Percentiles rank a stretch among this genome's conserved stretches.
phyloP scores from a whole-genome alignment of 2,329 filamentous ascomycete genomes.

The Epicoccum nigrum region DNA sequence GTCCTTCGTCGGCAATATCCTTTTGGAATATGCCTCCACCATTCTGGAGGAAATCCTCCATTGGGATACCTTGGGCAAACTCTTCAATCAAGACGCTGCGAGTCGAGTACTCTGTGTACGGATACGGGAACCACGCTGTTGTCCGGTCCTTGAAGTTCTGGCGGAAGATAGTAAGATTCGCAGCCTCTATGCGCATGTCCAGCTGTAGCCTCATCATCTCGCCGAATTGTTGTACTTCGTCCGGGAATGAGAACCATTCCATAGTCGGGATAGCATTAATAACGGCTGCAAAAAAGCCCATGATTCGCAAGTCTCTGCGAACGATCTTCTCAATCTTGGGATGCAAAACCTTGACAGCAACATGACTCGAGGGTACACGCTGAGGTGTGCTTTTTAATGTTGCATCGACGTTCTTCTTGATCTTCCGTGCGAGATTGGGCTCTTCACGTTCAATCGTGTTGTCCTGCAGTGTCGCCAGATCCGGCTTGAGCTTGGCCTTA shows the following conservation, averaged over 20 bases:
- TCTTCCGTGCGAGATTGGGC: constrained; percentile 68
- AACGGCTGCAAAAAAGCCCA: constrained; percentile 84
- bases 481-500: constrained; percentile 86
- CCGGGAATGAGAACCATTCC: constrained; percentile 94
- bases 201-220: constrained; percentile 99
- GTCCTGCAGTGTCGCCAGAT: constrained; percentile 70
- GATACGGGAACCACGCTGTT: constrained; percentile 96
- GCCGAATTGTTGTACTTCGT: constrained; percentile 91
- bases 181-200: constrained; percentile 90
- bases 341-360: constrained; percentile 95
- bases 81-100: constrained; percentile 93
- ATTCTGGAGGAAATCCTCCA: constrained; percentile 87
- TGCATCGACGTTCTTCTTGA: constrained; percentile 81
- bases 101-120: constrained; percentile 90
- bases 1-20: constrained; percentile 91
- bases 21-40: constrained; percentile 92
- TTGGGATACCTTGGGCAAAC: constrained; percentile 90
- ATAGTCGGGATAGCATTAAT: constrained; percentile 92
- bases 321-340: constrained; percentile 89
- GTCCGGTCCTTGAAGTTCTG: constrained; percentile 87
- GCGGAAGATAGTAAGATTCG: constrained; percentile 86
- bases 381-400: constrained; percentile 86
- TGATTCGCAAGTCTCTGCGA: constrained; percentile 88
- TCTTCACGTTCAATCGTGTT: constrained; percentile 59
- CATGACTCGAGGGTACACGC: constrained; percentile 86